Evolutionary conservation across 495 filamentous ascomycete species (phyloP).

Genomic region (Penicilliopsis zonata): DNA sequence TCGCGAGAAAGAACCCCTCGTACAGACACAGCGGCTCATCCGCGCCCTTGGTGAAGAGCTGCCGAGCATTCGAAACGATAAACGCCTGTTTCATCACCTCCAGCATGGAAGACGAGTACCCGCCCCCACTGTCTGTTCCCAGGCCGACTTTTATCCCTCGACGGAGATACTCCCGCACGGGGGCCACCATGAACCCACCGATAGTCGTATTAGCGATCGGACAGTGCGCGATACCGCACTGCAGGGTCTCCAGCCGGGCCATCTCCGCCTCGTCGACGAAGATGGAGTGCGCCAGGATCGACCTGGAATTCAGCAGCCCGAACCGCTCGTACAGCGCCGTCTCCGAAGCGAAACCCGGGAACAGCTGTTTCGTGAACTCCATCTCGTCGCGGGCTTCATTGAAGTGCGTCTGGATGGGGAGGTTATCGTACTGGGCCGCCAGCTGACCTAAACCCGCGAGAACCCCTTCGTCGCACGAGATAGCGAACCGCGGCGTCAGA

Average conservation of each 20-base stretch:
- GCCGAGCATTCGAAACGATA: slow-evolving; percentile 44
- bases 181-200: slow-evolving; percentile 49
- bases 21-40: slow-evolving; percentile 36
- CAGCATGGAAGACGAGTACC: slow-evolving; percentile 45
- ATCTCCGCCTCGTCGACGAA: slow-evolving; percentile 45
- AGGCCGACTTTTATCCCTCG: slow-evolving; percentile 52
- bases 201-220: slow-evolving; percentile 53
- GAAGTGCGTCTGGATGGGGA: slow-evolving; percentile 56
- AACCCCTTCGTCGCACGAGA: slow-evolving; percentile 41
- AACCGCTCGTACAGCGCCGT: slow-evolving; percentile 42
- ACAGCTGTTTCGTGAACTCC: slow-evolving; percentile 33
- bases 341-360: slow-evolving; percentile 40
- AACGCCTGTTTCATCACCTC: slow-evolving; percentile 49
- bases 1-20: slow-evolving; percentile 51
- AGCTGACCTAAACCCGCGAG: slow-evolving; percentile 40
- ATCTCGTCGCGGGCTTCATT: slow-evolving; percentile 49
- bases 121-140: slow-evolving; percentile 58
- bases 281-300: slow-evolving; percentile 55
- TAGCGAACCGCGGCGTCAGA: slow-evolving; percentile 54
- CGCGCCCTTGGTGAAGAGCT: slow-evolving; percentile 32
- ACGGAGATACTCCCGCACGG: slow-evolving; percentile 42
- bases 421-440: slow-evolving; percentile 32
- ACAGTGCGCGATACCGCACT: slow-evolving; percentile 50
- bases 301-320: slow-evolving; percentile 38
- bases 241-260: slow-evolving; percentile 25